Evolutionary conservation across 116 monocot genomes (phyloP), one percentile per base, ranked within the genome.

Genomic region (Thalassia testudinum): DNA sequence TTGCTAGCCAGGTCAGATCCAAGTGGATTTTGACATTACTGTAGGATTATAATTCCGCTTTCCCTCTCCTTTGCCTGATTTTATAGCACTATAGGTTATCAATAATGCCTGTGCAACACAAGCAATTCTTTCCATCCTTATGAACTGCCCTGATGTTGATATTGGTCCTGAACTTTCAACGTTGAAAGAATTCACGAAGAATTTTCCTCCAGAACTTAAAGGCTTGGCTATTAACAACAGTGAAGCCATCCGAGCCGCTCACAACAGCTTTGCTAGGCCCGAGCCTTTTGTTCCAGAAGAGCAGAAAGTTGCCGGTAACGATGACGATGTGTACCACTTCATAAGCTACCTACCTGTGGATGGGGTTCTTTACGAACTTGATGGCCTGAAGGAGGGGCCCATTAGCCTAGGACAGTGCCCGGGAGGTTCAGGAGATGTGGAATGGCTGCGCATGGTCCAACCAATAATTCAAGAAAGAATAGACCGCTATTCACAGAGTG

Each of bases 41-140:
- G 3, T 34, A 34, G 10, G 3, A 10, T 34, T 34, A 34, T 5
- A 34, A 34, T 3, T 3, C 30, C 30, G 6, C 3, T 34, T 10
- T 34, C 30, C 10, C 10, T 3, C 10, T 34, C 3, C 6, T 34
- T 34, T 34, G 3, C 10, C 10, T 34, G 10, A 34, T 10, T 34
- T 34, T 34, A 10, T 3, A 5, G 30, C 30, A 34, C 10, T 24
- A 12, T 74, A 93, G 93, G 95, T 95, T 53, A 85, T 95, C 44
- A 88, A 87, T 64, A 95, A 95, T 72, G 95, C 95, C 22, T 95
- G 95, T 61, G 88, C 95, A 16, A 95, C 95, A 28, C 95, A 95
- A 85, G 95, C 95, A 34, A 95, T 95, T 59, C 76, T 95, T 29
- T 88, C 95, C 21, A 81, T 95, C 51, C 74, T 95, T 17, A 58